Percentiles rank a stretch among this genome's conserved stretches.
Conservation (phyloP, 768 basidiomycete genomes). For the Chiua virens region DNA sequence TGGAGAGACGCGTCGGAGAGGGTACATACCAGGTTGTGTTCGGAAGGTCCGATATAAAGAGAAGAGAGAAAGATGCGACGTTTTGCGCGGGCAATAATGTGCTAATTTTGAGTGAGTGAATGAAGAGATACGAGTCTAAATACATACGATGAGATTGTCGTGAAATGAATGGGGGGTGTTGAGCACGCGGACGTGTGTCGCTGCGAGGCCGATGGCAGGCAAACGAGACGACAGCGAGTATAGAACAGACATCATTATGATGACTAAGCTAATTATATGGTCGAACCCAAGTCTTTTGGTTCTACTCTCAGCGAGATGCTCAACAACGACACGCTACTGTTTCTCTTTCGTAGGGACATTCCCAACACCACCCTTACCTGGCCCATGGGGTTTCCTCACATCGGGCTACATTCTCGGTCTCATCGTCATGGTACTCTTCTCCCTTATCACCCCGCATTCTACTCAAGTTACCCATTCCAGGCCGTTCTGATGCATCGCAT, state of each 20-base stretch:
- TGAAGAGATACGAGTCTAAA: neutral
- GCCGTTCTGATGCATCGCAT: constrained; percentile 72
- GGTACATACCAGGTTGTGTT: constrained; percentile 70
- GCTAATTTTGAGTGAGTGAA: constrained; percentile 38
- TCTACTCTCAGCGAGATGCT: neutral
- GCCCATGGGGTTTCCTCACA: constrained; percentile 71
- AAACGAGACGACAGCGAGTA: constrained; percentile 36
- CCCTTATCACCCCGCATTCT: neutral
- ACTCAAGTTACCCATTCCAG: constrained; percentile 33
- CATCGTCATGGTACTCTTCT: constrained; percentile 55
- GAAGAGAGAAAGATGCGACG: constrained; percentile 86
- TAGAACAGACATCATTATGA: constrained; percentile 12
- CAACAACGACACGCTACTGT: constrained; percentile 31
- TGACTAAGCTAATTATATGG: constrained; percentile 23
- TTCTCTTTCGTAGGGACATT: constrained; percentile 39
- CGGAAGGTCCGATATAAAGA: constrained; percentile 81
- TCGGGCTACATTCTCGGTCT: constrained; percentile 72
- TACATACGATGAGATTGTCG: constrained; percentile 49
- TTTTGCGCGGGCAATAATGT: constrained; percentile 75
- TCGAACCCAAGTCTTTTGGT: too few species aligned
- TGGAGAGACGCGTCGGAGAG: neutral
- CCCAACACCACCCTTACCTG: constrained; percentile 41
- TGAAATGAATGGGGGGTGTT: constrained; percentile 61
- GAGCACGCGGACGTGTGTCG: constrained; percentile 54
- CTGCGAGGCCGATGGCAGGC: constrained; percentile 48